These are phyloP conservation scores for Linderniella brevidens DNA, from an alignment of 257 asterid genomes.

Conservation along the genomic window DNA sequence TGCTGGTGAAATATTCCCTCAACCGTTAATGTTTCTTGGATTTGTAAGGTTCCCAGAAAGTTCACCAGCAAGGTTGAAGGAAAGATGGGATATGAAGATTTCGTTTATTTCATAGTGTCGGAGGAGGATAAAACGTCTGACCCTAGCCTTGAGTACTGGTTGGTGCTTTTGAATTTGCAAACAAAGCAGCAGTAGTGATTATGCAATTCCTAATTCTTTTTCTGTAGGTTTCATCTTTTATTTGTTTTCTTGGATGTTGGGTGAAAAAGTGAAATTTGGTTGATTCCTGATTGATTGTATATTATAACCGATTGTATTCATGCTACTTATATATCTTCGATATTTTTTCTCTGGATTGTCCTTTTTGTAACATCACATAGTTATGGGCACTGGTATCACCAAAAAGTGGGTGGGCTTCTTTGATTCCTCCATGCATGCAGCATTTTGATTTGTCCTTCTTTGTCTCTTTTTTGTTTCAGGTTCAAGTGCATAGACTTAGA, in stretches of 20 bases:
- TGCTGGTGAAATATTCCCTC: neutral
- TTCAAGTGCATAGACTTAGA: slow-evolving; percentile 97
- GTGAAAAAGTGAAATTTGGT: no score
- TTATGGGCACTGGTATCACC: no score
- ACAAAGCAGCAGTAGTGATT: no score
- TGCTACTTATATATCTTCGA: no score
- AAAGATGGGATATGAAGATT: slow-evolving; percentile 98
- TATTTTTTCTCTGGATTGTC: no score
- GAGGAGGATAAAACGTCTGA: slow-evolving; percentile 97
- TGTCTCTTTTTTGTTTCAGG: slow-evolving; percentile 33
- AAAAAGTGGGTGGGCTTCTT: neutral
- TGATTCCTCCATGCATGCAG: neutral
- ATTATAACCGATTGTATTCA: no score
- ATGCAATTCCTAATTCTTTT: no score
- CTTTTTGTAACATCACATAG: no score
- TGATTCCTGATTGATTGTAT: no score
- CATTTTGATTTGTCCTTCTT: neutral
- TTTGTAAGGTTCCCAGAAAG: slow-evolving; percentile 77
- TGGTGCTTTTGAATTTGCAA: slow-evolving; percentile 9
- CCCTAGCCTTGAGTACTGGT: slow-evolving; percentile 97
- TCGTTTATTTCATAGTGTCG: slow-evolving; percentile 82
- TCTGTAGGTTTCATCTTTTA: no score
- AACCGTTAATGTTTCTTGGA: slow-evolving; percentile 13
- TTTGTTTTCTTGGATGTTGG: no score
- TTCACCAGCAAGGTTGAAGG: slow-evolving; percentile 97